phyloP scores from a whole-genome alignment of 2,329 filamentous ascomycete species.

The Pyrenochaeta sp. region DNA sequence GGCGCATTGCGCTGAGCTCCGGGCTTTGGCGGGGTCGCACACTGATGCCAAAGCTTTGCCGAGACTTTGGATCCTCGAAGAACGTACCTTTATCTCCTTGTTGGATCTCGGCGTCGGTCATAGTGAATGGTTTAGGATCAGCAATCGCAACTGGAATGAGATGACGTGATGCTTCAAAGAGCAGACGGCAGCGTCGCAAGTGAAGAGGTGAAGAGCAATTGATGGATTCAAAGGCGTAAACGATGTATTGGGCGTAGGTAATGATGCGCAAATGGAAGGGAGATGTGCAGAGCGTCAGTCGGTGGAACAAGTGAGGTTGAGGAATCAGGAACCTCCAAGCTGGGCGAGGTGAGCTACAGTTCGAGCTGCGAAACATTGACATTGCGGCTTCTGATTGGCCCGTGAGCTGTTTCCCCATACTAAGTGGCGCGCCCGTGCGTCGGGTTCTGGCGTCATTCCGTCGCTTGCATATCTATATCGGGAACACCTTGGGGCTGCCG shows the following conservation, averaged over 20 bases:
- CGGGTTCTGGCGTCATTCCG: conserved; percentile 40
- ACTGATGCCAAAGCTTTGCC: too few species aligned
- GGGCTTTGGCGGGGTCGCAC: neutral
- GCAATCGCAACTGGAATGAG: conserved; percentile 20
- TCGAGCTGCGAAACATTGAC: conserved; percentile 40
- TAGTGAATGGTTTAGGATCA: conserved; percentile 26
- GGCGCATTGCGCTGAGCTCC: conserved; percentile 7
- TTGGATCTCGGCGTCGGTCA: conserved; percentile 46
- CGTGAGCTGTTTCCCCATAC: conserved; percentile 25
- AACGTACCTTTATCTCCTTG: conserved; percentile 47
- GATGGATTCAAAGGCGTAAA: conserved; percentile 26
- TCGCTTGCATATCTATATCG: conserved; percentile 16
- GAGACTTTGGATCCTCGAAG: neutral
- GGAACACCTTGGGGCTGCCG: neutral
- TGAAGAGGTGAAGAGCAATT: conserved; percentile 28
- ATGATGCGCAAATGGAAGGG: conserved; percentile 27
- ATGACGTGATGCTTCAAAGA: conserved; percentile 42
- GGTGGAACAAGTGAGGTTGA: conserved; percentile 26
- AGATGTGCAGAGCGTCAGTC: conserved; percentile 25
- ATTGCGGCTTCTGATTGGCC: conserved; percentile 37
- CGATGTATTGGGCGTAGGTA: too few species aligned
- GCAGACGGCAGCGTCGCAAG: conserved; percentile 27
- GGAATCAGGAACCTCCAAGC: conserved; percentile 22
- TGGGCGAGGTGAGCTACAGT: conserved; percentile 36
- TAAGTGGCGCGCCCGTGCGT: conserved; percentile 25